Evolutionary conservation across 768 basidiomycete species (phyloP).

Genomic region (Xerocomellus intermedius): DNA sequence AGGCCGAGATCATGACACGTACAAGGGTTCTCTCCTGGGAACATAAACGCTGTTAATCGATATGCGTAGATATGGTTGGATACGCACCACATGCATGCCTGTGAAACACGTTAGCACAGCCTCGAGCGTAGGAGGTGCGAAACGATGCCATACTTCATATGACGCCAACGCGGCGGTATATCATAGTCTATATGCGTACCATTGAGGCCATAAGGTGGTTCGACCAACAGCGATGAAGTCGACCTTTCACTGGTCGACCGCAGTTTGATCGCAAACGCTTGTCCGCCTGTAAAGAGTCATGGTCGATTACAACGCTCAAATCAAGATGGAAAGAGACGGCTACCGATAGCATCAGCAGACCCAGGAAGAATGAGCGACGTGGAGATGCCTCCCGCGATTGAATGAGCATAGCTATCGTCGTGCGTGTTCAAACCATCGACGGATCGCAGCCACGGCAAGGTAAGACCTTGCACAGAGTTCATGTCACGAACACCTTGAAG

Average conservation of each 20-base stretch:
- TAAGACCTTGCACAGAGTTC: slow-evolving; percentile 46
- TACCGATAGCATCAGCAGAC: slow-evolving; percentile 59
- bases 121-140: neutral
- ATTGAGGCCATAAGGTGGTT: slow-evolving; percentile 63
- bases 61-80: slow-evolving; percentile 16
- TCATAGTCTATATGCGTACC: slow-evolving; percentile 32
- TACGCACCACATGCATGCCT: slow-evolving; percentile 61
- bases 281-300: slow-evolving; percentile 50
- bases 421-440: slow-evolving; percentile 77
- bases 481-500: slow-evolving; percentile 48
- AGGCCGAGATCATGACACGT: slow-evolving; percentile 4
- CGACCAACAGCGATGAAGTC: slow-evolving; percentile 64
- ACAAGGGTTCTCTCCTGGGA: slow-evolving; percentile 57
- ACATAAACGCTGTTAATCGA: neutral
- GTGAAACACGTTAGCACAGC: slow-evolving; percentile 7
- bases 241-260: slow-evolving; percentile 70
- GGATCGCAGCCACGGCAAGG: slow-evolving; percentile 63
- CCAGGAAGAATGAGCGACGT: slow-evolving; percentile 77
- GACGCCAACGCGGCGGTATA: slow-evolving; percentile 55
- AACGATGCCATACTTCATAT: slow-evolving; percentile 60
- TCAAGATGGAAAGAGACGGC: neutral
- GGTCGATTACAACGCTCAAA: neutral
- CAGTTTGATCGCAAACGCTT: slow-evolving; percentile 76
- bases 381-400: slow-evolving; percentile 70
- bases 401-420: slow-evolving; percentile 56